Percentiles rank a stretch among this genome's conserved stretches.
Evolutionary conservation across 352 stramenopile genomes (phyloP).

Genomic region (Globisporangium ultimum): DNA sequence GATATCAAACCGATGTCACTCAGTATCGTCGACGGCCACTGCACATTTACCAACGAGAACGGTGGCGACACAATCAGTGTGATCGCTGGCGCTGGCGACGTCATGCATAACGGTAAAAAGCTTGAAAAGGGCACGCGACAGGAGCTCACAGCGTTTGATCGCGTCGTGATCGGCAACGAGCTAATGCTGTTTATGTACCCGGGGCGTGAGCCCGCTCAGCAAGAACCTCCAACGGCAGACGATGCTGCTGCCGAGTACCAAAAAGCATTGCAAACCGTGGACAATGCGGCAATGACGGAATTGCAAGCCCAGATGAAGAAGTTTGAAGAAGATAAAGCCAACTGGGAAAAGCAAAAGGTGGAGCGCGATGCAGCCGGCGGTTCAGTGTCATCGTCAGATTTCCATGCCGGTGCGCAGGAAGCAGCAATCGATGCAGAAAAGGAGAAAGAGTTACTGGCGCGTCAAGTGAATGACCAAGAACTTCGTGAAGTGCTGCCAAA

Average conservation of each 20-base stretch:
- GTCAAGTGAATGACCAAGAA: conserved; percentile 88
- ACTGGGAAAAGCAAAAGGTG: conserved; percentile 84
- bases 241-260: conserved; percentile 88
- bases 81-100: conserved; percentile 71
- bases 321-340: conserved; percentile 86
- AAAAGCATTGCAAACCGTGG: conserved; percentile 68
- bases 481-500: conserved; percentile 92
- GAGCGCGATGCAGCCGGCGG: conserved; percentile 30
- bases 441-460: conserved; percentile 63
- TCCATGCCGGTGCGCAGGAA: conserved; percentile 24
- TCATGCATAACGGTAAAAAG: conserved; percentile 85
- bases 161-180: conserved; percentile 83
- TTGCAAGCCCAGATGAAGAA: conserved; percentile 89
- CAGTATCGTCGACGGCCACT: conserved; percentile 89
- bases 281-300: conserved; percentile 70
- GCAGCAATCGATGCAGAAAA: conserved; percentile 36
- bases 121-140: conserved; percentile 42
- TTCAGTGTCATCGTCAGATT: conserved; percentile 8
- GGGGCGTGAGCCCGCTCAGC: conserved; percentile 31
- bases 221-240: conserved; percentile 71
- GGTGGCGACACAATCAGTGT: conserved; percentile 40
- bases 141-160: conserved; percentile 59
- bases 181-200: conserved; percentile 84
- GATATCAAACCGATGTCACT: conserved; percentile 92
- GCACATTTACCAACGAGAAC: conserved; percentile 51